Evolutionary conservation across 495 filamentous ascomycete genomes (phyloP).

Genomic region (Xylaria palmicola): DNA sequence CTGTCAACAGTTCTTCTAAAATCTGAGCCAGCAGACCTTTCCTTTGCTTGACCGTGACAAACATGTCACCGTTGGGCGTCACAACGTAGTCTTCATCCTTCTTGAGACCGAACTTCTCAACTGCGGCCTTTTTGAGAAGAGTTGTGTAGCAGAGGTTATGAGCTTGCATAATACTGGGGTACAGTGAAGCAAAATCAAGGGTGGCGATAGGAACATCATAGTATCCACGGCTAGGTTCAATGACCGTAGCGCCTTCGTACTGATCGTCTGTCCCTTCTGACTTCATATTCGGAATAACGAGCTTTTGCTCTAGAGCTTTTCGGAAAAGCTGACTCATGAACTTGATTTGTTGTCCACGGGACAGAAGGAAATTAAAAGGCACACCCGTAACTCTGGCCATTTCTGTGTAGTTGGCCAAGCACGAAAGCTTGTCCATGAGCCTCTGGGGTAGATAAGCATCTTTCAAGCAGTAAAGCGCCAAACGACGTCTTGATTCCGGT

Average conservation of each 20-base stretch:
- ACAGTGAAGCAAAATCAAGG: slow-evolving; percentile 97
- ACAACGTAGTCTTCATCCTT: slow-evolving; percentile 95
- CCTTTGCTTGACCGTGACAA: slow-evolving; percentile 80
- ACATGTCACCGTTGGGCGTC: slow-evolving; percentile 91
- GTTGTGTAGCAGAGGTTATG: slow-evolving; percentile 99
- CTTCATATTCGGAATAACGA: slow-evolving; percentile 86
- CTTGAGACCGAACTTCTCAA: slow-evolving; percentile 68
- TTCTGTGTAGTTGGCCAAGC: slow-evolving; percentile 96
- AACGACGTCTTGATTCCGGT: slow-evolving; percentile 79
- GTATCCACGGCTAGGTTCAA: slow-evolving; percentile 88
- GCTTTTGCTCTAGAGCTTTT: slow-evolving; percentile 84
- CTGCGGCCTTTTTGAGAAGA: slow-evolving; percentile 72
- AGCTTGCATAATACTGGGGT: slow-evolving; percentile 97
- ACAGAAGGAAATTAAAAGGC: slow-evolving; percentile 91
- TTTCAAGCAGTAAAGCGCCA: slow-evolving; percentile 97
- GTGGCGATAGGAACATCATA: slow-evolving; percentile 94
- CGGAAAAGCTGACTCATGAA: slow-evolving; percentile 97
- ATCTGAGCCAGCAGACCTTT: slow-evolving; percentile 95
- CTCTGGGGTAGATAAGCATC: slow-evolving; percentile 95
- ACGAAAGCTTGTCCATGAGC: slow-evolving; percentile 96
- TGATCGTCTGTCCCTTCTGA: slow-evolving; percentile 70
- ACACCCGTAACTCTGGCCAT: slow-evolving; percentile 99
- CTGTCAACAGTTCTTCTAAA: slow-evolving; percentile 84
- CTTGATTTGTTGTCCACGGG: slow-evolving; percentile 94
- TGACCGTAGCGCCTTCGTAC: slow-evolving; percentile 97